Evolutionary conservation across 2,329 filamentous ascomycete genomes (phyloP), one percentile per base, ranked within the genome.

Genomic region (Orbilia javanica): DNA sequence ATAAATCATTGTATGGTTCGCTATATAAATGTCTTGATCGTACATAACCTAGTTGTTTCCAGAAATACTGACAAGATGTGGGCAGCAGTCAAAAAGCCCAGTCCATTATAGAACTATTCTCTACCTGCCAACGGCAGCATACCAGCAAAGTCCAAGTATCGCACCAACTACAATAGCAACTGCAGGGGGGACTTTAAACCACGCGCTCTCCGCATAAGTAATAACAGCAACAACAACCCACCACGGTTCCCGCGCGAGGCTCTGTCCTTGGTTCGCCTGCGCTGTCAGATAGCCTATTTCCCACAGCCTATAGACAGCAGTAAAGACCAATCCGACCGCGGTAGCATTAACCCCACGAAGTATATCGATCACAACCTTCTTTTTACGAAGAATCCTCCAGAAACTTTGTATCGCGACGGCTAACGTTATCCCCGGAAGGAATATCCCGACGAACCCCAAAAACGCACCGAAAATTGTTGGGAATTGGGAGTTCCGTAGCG

Each of bases 241-340:
- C 87, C 88, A 90, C 0, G 89, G 88, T 78, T 90, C 89, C 34
- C 86, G 84, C 0, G 84, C 88, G 48, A 90, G 81, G 79, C 87
- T 88, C 50, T 84, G 86, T 0, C 89, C 89, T 1, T 81, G 81
- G 68, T 85, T 84, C 18, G 85, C 86, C 0, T 84, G 84, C n/a
- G 86, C 83, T n/a, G 87, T 88, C 2, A 91, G 83, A 72, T 86
- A 89, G 0, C 89, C 89, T 79, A 90, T 87, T 83, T 89, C 85
- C 87, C 88, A 90, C 7, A 90, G 82, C 1, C 88, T 84, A 79
- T 90, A 90, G 0, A 91, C 88, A 0, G 89, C 89, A 0, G 88
- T 90, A 62, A 88, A 91, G 0, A 90, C 87, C 34, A 90, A 80
- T 0, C 89, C 89, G 0, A 90, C 87, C 0, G 89, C 89, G 0